Percentiles rank a stretch among this genome's conserved stretches.
Evolutionary conservation across 129 eudicot species (phyloP).

Genomic region (Escallonia herrerae): DNA sequence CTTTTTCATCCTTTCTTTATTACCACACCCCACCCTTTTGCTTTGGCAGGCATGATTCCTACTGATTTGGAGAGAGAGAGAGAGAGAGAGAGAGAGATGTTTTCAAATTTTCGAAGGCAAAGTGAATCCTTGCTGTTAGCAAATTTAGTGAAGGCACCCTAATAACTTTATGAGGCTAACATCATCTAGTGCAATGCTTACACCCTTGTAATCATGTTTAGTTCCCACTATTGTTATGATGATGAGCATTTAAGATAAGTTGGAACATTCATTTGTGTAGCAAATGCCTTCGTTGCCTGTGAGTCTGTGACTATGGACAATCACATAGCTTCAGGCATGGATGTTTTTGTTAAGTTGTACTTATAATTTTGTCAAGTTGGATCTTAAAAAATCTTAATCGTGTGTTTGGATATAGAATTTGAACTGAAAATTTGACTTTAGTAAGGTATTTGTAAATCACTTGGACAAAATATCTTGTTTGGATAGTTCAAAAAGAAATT

Average conservation of each 20-base stretch:
- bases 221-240: constrained; percentile 24
- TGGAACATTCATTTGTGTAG: neutral
- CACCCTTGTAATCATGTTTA: constrained; percentile 24
- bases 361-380: no score
- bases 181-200: constrained; percentile 19
- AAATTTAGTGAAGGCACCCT: constrained; percentile 26
- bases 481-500: no score
- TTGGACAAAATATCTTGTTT: no score
- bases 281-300: neutral
- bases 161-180: constrained; percentile 2
- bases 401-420: no score
- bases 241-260: neutral
- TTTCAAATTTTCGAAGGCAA: constrained; percentile 37
- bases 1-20: constrained; percentile 18
- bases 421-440: no score
- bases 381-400: no score
- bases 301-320: no score
- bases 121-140: constrained; percentile 27
- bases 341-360: no score
- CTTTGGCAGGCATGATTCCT: constrained; percentile 67
- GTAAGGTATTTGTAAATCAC: no score
- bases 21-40: constrained; percentile 34
- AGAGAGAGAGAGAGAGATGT: constrained; percentile 8
- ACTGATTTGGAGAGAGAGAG: neutral
- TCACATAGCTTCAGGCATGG: no score